Base-by-base conservation (phyloP, 2,329 filamentous ascomycete species). In the Lithohypha guttulata region DNA sequence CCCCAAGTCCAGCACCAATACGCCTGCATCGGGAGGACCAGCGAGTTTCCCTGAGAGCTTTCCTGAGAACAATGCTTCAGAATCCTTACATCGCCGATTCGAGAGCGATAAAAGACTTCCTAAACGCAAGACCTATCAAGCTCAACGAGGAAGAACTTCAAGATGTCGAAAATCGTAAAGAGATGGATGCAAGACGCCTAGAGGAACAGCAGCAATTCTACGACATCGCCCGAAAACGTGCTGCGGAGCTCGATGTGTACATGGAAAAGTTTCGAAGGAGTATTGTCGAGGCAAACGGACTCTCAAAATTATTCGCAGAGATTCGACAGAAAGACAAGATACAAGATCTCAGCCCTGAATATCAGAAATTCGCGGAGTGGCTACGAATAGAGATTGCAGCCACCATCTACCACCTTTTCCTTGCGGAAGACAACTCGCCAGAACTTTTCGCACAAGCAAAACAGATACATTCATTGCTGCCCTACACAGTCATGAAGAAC, bases 361-460 rank as follows among this genome's bases (percentile, higher is more conserved):
- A 96, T 59, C 84, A 91, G 55, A 98, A 96, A 59, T 96, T 98
- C 57, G 89, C 89, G 13, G 91, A 98, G 60, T 98, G 91, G 91
- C 68, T 96, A 35, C 80, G 91, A 26, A 98, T 98, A 54, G 91
- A 98, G 63, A 80, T 98, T 34, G 91, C 91, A 17, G 91, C 91
- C 27, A 95, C 91, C 15, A 77, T 96, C 43, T 98, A 98, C 57
- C 91, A 98, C 59, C 69, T 98, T 22, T 98, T 98, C 69, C 71
- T 98, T 30, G 91, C 91, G 4, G 91, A 98, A 59, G 91, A 98
- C 63, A 98, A 98, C 60, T 95, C 89, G 0, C 87, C 91, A 1
- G 91, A 98, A 56, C 63, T 98, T 20, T 96, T 96, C 59, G 85
- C 86, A 0, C 91, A 98, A 60, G 79, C 83, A 3, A 94, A 89